A percentile compares a stretch with the other conserved stretches of the same genome.
phyloP scores from a whole-genome alignment of 2,329 filamentous ascomycete species.

The Colletotrichum sp. region DNA sequence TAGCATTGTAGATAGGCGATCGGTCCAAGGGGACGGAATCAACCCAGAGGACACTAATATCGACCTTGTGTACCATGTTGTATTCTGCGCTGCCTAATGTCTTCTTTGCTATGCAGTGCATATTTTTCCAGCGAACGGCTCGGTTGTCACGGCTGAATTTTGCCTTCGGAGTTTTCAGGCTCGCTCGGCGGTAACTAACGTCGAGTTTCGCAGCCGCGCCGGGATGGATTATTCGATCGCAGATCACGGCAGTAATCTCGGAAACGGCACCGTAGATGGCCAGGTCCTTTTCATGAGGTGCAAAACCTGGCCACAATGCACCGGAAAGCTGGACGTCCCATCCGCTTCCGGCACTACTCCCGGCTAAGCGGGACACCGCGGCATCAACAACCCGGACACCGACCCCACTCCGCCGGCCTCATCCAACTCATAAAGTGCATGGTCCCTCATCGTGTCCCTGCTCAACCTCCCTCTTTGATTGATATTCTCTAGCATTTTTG shows the following conservation, averaged over 20 bases:
- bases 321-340: background rate
- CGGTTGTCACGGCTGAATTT: background rate
- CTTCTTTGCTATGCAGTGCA: background rate
- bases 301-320: too few species aligned
- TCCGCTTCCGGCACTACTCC: background rate
- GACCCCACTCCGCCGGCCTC: background rate
- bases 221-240: background rate
- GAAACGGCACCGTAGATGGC: background rate
- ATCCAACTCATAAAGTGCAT: background rate
- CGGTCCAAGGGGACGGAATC: slow-evolving; percentile 23
- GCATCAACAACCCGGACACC: slow-evolving; percentile 16
- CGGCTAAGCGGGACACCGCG: slow-evolving; percentile 17
- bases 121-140: background rate
- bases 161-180: slow-evolving; percentile 6
- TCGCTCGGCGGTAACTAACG: background rate
- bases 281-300: background rate
- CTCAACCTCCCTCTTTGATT: background rate
- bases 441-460: background rate
- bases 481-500: background rate
- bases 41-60: slow-evolving; percentile 21
- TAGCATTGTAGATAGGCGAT: slow-evolving; percentile 74
- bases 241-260: background rate
- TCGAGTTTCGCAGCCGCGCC: background rate
- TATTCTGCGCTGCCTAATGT: background rate
- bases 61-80: slow-evolving; percentile 17